Conservation (phyloP, 2,329 filamentous ascomycete species). For the Fusarium buxicola region DNA sequence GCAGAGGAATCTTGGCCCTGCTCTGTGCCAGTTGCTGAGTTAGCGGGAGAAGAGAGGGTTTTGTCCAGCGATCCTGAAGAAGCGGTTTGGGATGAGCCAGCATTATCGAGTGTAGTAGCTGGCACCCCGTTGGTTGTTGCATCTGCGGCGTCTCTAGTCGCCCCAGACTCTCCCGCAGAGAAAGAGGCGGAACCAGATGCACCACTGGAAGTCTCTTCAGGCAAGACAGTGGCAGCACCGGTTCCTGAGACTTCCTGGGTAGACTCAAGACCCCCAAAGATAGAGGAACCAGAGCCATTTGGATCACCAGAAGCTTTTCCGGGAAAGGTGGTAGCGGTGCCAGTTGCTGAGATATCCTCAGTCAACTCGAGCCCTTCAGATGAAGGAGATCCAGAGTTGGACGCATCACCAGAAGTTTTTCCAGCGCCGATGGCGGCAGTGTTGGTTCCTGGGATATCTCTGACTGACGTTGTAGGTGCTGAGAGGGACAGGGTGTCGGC, state of each 20-base stretch:
- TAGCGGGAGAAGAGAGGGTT: neutral
- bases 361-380: too few relatives aligned
- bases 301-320: too few relatives aligned
- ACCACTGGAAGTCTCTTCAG: neutral
- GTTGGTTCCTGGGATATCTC: too few relatives aligned
- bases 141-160: neutral
- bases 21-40: neutral
- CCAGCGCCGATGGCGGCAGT: too few relatives aligned
- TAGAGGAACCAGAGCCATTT: too few relatives aligned
- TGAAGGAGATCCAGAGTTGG: too few relatives aligned
- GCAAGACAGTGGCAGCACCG: neutral
- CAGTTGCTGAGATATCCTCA: neutral
- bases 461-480: too few relatives aligned
- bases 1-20: neutral
- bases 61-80: neutral
- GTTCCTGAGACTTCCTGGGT: too few relatives aligned
- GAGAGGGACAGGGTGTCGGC: too few relatives aligned
- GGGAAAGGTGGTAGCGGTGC: too few relatives aligned
- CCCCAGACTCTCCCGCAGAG: neutral
- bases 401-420: too few relatives aligned
- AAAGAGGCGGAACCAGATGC: neutral
- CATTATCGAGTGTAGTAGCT: neutral
- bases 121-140: neutral
- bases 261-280: too few relatives aligned
- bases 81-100: neutral